A percentile compares a stretch with the other conserved stretches of the same genome.
Conservation (phyloP, 306 rosid genomes). For the Fragaria ananassa region DNA sequence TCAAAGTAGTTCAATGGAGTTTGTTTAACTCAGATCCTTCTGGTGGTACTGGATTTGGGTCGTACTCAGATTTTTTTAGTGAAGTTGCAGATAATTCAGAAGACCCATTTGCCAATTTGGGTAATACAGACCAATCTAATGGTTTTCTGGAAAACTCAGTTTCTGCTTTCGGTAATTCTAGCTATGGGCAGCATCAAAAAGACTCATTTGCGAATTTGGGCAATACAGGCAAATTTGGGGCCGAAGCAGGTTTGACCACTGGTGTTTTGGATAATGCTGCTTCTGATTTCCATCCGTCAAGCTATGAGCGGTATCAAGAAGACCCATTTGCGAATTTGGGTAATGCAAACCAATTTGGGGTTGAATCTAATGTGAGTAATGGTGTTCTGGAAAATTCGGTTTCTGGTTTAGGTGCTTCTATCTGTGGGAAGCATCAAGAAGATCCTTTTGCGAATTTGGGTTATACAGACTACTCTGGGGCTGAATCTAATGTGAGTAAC, state of each 20-base stretch:
- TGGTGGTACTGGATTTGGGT: conserved; percentile 36
- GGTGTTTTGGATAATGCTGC: conserved; percentile 20
- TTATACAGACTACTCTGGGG: conserved; percentile 8
- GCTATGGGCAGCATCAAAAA: conserved; percentile 29
- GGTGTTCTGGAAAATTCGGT: conserved; percentile 18
- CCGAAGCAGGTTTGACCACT: conserved; percentile 8
- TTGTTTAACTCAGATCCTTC: conserved; percentile 43
- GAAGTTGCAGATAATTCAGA: conserved; percentile 44
- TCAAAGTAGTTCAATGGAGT: conserved; percentile 68
- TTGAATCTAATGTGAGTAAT: conserved; percentile 10
- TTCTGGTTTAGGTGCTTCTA: neutral
- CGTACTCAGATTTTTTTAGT: conserved; percentile 50
- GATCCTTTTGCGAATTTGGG: conserved; percentile 26
- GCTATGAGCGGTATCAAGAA: conserved; percentile 29
- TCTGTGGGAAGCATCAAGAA: conserved; percentile 29
- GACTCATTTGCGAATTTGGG: conserved; percentile 30
- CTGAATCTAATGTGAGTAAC: conserved; percentile 11
- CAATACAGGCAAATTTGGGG: conserved; percentile 9
- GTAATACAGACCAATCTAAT: conserved; percentile 6
- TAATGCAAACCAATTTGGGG: conserved; percentile 8
- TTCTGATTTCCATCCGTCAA: neutral
- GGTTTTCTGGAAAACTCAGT: conserved; percentile 21
- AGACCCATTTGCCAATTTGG: conserved; percentile 32
- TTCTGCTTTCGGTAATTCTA: conserved; percentile 15
- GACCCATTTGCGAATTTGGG: conserved; percentile 27